phyloP scores from a whole-genome alignment of 169 alveolate species.

The Cyclospora cayetanensis region DNA sequence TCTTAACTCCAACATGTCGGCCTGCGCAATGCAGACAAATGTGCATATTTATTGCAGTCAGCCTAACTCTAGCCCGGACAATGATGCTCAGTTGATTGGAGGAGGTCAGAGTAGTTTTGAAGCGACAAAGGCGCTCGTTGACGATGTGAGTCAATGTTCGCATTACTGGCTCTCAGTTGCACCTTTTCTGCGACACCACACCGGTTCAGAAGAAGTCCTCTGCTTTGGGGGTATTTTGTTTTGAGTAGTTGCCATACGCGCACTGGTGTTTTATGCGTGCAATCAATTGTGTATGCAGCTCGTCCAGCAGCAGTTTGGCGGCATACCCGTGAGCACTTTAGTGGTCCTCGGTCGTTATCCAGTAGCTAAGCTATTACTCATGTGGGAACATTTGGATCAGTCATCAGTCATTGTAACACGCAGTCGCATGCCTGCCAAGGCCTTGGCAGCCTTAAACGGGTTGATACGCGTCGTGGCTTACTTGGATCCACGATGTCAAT shows the following conservation, averaged over 20 bases:
- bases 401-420: neutral
- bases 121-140: neutral
- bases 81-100: neutral
- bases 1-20: neutral
- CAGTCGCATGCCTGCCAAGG: constrained; percentile 11
- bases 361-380: constrained; percentile 21
- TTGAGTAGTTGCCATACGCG: neutral
- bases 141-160: neutral
- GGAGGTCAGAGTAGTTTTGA: neutral
- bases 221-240: neutral
- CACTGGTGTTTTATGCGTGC: neutral
- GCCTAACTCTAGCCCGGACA: neutral
- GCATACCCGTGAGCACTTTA: constrained; percentile 8
- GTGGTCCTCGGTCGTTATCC: constrained; percentile 6
- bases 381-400: neutral
- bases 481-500: neutral
- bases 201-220: neutral
- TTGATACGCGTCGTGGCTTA: neutral
- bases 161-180: neutral
- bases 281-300: neutral
- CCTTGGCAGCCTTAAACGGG: neutral
- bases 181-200: neutral
- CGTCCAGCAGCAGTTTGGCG: constrained; percentile 41
- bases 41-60: constrained; percentile 33
- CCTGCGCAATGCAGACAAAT: constrained; percentile 6